Base-by-base conservation (phyloP, 192 early-diverging fungal species). In the Spizellomyces sp. region DNA sequence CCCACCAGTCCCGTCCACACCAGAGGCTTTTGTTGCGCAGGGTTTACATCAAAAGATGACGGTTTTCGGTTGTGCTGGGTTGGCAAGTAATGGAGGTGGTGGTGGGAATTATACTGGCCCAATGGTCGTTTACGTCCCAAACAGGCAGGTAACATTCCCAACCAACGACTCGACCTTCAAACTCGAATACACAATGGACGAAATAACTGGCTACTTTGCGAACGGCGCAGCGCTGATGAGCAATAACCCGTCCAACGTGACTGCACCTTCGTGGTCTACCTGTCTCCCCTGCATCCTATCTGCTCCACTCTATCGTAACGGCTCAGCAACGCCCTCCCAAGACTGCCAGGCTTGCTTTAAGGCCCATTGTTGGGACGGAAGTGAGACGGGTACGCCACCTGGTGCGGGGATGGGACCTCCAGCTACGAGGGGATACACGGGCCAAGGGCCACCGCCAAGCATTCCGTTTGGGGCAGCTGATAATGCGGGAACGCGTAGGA, bases 121-220 rank as follows among this genome's bases (percentile, higher is more conserved):
- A 9, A 15, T 77, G n/a, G 22, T 77, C 12, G 55, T 77, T 15
- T 77, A 73, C 56, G 27, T 73, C n/a, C 76, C 76, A 22, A 73
- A 69, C 76, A 27, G 60, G 42, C 27, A 64, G 48, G 44, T 21
- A 8, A 21, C 52, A 27, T 47, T 2, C 59, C 45, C 52, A 19
- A 62, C 76, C n/a, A 77, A 77, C 70, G 8, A 52, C 45, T 64
- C 70, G 50, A 77, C 76, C 8, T 77, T 52, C 59, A 60, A 61
- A 54, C 14, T 60, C 8, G 64, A 8, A 5, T 74, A 73, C 61
- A 58, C 52, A n/a, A 12, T 19, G 8, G 65, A 65, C n/a, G 64
- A 67, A 19, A 45, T 58, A 21, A 42, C 5, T 22, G 63, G 22
- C 5, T 77, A 61, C 48, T 64, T 77, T 48, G 36, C 12, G 4